phyloP scores from a whole-genome alignment of 192 early-diverging fungal genomes.

The Physocladia obscura region DNA sequence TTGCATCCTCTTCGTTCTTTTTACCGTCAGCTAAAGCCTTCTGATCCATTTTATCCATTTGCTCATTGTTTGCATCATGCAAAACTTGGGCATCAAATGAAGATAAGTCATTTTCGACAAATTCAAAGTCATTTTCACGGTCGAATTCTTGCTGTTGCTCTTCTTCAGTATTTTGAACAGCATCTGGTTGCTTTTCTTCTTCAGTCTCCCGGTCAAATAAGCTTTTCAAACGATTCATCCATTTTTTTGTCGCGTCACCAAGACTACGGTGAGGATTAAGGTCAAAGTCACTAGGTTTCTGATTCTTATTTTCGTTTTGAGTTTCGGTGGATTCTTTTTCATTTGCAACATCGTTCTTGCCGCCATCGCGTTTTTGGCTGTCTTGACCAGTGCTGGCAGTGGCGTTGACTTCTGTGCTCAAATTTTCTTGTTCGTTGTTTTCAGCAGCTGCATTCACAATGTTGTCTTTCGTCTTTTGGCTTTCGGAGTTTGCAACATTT shows the following conservation, averaged over 20 bases:
- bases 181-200: slow-evolving; percentile 50
- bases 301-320: slow-evolving; percentile 13
- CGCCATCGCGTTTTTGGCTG: slow-evolving; percentile 22
- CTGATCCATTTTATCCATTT: slow-evolving; percentile 45
- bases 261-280: slow-evolving; percentile 86
- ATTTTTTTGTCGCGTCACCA: slow-evolving; percentile 90
- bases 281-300: slow-evolving; percentile 40
- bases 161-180: slow-evolving; percentile 52
- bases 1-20: slow-evolving; percentile 16
- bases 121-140: slow-evolving; percentile 59
- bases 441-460: slow-evolving; percentile 32
- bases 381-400: slow-evolving; percentile 36
- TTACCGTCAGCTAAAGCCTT: slow-evolving; percentile 43
- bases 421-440: slow-evolving; percentile 48
- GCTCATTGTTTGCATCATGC: slow-evolving; percentile 68
- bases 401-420: slow-evolving; percentile 29
- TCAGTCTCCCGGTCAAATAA: slow-evolving; percentile 62
- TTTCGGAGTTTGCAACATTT: slow-evolving; percentile 46
- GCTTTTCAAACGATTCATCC: slow-evolving; percentile 81
- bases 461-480: slow-evolving; percentile 43
- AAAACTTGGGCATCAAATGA: slow-evolving; percentile 74
- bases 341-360: slow-evolving; percentile 6
- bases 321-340: slow-evolving; percentile 10
- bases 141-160: slow-evolving; percentile 51
- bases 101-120: slow-evolving; percentile 73